Base-by-base conservation (phyloP, 352 stramenopile species). In the Phytopythium helicoides region DNA sequence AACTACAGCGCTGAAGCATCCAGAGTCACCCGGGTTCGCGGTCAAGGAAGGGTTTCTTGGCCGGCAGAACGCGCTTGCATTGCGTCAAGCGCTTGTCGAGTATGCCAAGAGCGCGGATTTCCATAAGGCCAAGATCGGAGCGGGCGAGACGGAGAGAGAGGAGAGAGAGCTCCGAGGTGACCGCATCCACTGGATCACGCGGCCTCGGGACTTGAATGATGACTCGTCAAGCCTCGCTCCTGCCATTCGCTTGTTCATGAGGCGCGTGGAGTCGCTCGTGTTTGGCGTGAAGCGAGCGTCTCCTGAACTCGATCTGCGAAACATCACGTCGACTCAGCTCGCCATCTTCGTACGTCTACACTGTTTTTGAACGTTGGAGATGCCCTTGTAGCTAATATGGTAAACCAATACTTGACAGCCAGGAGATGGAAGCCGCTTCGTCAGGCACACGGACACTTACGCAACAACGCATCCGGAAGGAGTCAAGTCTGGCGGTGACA, bases 301-400 rank as follows among this genome's bases (percentile, higher is more conserved):
- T 4, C 71, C 72, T 2, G 56, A 77, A 37, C 28, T 89, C n/a
- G 62, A 81, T 48, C 22, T 88, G 40, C 75, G 76, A 33, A 88
- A 89, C 52, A 46, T 87, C 28, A 83, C 79, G 39, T 92, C 81
- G 14, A 88, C 72, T 9, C 81, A 92, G 47, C 74, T 92, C 26
- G 78, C 81, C 15, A 68, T 92, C 28, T 91, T 91, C 68, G 81
- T 89, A 76, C 34, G 71, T 76, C 16, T 10, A 36, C 16, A 28
- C 44, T 39, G 3, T 47, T 34, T 25, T 37, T 28, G 1, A 18
- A 7, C 52, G 31, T 26, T n/a, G 11, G 9, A 19, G 21, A 23
- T 39, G 35, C 6, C 14, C 26, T 19, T 34, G 23, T 25, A 12
- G 39, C n/a, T 15, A 28, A 10, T 10, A 22, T 48, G n/a, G 0